Percentiles rank a stretch among this genome's conserved stretches.
These are phyloP conservation scores for Mycena metata DNA, from an alignment of 768 basidiomycete genomes.

Conservation along the genomic window DNA sequence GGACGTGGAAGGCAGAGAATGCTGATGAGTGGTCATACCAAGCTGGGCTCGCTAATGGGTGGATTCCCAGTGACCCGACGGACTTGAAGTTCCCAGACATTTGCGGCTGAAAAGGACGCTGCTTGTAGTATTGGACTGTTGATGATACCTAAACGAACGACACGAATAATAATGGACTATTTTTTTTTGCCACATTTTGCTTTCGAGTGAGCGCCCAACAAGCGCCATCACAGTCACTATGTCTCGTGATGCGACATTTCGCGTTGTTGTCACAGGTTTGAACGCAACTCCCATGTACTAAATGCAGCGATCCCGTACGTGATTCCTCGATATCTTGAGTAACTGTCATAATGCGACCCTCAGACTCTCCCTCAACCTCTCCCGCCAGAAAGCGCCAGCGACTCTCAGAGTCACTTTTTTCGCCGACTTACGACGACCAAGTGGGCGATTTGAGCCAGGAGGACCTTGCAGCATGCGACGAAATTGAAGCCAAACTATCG, in stretches of 20 bases:
- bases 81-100: slow-evolving; percentile 69
- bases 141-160: background rate
- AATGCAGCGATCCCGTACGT: slow-evolving; percentile 28
- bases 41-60: slow-evolving; percentile 82
- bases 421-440: slow-evolving; percentile 73
- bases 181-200: background rate
- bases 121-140: background rate
- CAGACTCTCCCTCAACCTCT: slow-evolving; percentile 53
- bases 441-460: slow-evolving; percentile 65
- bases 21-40: slow-evolving; percentile 94
- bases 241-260: slow-evolving; percentile 12
- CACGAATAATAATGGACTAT: background rate
- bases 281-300: slow-evolving; percentile 1
- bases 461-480: slow-evolving; percentile 68
- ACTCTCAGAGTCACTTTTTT: slow-evolving; percentile 56
- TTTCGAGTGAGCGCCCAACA: no score
- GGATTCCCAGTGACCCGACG: slow-evolving; percentile 80
- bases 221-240: slow-evolving; percentile 1
- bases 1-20: slow-evolving; percentile 86
- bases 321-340: background rate
- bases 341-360: slow-evolving; percentile 18
- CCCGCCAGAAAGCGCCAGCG: slow-evolving; percentile 71
- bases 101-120: slow-evolving; percentile 60
- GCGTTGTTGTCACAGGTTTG: background rate
- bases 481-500: slow-evolving; percentile 61